Evolutionary conservation across 2,329 filamentous ascomycete species (phyloP).

Genomic region (Phyllosticta ampelicida): DNA sequence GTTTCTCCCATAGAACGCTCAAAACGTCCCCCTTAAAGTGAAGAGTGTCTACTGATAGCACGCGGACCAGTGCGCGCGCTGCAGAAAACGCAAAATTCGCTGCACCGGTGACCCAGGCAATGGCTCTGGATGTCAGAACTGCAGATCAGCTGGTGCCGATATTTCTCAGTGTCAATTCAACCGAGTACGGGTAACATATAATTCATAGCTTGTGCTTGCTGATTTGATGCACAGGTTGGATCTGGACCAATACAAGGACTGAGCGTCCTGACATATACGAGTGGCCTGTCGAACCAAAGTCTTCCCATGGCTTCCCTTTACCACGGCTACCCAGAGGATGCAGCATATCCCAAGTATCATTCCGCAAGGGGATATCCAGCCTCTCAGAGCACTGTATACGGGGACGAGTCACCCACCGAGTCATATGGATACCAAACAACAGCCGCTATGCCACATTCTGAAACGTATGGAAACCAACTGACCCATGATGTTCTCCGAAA

Average conservation of each 20-base stretch:
- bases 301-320: slow-evolving; percentile 1
- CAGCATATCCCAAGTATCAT: not conserved
- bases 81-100: slow-evolving; percentile 86
- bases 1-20: slow-evolving; percentile 5
- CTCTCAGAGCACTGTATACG: slow-evolving; percentile 1
- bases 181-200: slow-evolving; percentile 45
- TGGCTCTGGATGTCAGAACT: slow-evolving; percentile 72
- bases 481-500: not conserved
- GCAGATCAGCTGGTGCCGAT: slow-evolving; percentile 60
- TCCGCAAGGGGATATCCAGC: not conserved
- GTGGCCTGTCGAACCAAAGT: not conserved
- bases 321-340: not conserved
- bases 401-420: slow-evolving; percentile 3
- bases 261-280: not conserved
- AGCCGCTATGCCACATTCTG: not conserved
- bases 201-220: not conserved
- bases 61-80: slow-evolving; percentile 62
- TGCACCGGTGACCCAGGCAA: slow-evolving; percentile 78
- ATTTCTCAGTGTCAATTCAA: slow-evolving; percentile 61
- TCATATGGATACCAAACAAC: slow-evolving; percentile 7
- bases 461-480: not conserved
- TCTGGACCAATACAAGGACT: not conserved
- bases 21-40: not conserved
- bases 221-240: slow-evolving; percentile 3
- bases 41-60: not conserved